Evolutionary conservation across 192 early-diverging fungal species (phyloP).

Genomic region (Coemansia sp.): DNA sequence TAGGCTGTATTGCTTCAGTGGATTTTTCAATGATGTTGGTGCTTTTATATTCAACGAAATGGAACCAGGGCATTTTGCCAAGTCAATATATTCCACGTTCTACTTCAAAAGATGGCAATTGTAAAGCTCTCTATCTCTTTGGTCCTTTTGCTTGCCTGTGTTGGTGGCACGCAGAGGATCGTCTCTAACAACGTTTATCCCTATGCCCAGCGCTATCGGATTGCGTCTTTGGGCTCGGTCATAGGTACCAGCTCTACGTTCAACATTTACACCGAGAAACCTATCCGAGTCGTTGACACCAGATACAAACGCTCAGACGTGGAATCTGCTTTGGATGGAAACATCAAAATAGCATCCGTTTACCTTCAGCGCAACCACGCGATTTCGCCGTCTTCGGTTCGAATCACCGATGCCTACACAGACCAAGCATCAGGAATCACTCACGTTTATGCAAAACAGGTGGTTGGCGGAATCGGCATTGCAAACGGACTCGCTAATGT

Average conservation of each 20-base stretch:
- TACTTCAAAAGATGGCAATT: neutral
- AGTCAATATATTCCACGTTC: neutral
- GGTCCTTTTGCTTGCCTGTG: neutral
- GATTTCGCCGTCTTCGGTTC: conserved; percentile 15
- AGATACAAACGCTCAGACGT: neutral
- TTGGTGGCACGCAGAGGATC: neutral
- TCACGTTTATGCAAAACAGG: conserved; percentile 84
- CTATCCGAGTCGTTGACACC: neutral
- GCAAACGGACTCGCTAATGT: conserved; percentile 83
- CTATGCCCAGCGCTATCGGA: neutral
- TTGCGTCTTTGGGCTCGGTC: neutral
- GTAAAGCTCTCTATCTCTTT: neutral
- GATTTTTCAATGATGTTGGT: neutral
- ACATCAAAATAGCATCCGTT: conserved; percentile 6
- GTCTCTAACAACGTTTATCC: neutral
- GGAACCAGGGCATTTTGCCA: neutral
- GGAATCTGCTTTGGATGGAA: neutral
- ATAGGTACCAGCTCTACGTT: neutral
- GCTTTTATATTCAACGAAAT: no score
- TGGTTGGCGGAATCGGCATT: conserved; percentile 67
- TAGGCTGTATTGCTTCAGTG: neutral
- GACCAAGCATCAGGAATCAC: conserved; percentile 73
- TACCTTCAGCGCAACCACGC: conserved; percentile 15
- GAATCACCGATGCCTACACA: conserved; percentile 68
- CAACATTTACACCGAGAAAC: neutral